phyloP scores from a whole-genome alignment of 1,284 basidiomycete species.

The Heterobasidion annosum region DNA sequence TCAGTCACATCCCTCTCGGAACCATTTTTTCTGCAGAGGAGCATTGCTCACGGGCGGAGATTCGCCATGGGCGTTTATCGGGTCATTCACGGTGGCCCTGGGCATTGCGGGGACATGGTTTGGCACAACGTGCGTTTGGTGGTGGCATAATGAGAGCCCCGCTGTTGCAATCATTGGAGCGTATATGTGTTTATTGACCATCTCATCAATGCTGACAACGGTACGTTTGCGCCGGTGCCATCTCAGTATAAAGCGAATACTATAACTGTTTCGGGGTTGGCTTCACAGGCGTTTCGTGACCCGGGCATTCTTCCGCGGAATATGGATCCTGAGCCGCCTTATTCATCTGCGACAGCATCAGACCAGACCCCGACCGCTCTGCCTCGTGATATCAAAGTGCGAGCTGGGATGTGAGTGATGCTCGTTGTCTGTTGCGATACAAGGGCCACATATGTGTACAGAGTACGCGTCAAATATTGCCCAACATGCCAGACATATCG shows the following conservation, averaged over 20 bases:
- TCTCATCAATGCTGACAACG: slow-evolving; percentile 71
- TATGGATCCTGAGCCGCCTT: slow-evolving; percentile 79
- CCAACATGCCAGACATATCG: slow-evolving; percentile 85
- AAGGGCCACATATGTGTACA: slow-evolving; percentile 21
- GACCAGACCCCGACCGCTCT: slow-evolving; percentile 46
- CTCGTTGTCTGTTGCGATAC: slow-evolving; percentile 6
- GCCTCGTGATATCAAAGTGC: slow-evolving; percentile 75
- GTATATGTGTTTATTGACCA: slow-evolving; percentile 70
- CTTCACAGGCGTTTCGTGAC: slow-evolving; percentile 64
- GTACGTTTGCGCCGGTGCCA: slow-evolving; percentile 30
- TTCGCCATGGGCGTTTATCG: slow-evolving; percentile 68
- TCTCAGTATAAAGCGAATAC: neutral
- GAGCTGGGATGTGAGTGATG: slow-evolving; percentile 62
- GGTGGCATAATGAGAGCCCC: slow-evolving; percentile 72
- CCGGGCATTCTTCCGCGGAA: slow-evolving; percentile 85
- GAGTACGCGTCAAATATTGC: slow-evolving; percentile 86
- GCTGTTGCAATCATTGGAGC: slow-evolving; percentile 69
- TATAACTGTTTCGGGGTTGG: neutral
- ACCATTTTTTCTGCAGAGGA: slow-evolving; percentile 70
- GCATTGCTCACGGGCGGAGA: slow-evolving; percentile 79
- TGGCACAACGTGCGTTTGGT: slow-evolving; percentile 78
- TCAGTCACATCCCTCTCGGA: slow-evolving; percentile 57
- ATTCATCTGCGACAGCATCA: slow-evolving; percentile 50
- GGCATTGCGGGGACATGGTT: slow-evolving; percentile 74
- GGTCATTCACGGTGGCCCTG: slow-evolving; percentile 52